Evolutionary conservation across 2,329 filamentous ascomycete species (phyloP), one percentile per base, ranked within the genome.

Genomic region (Calonectria leucothoes): DNA sequence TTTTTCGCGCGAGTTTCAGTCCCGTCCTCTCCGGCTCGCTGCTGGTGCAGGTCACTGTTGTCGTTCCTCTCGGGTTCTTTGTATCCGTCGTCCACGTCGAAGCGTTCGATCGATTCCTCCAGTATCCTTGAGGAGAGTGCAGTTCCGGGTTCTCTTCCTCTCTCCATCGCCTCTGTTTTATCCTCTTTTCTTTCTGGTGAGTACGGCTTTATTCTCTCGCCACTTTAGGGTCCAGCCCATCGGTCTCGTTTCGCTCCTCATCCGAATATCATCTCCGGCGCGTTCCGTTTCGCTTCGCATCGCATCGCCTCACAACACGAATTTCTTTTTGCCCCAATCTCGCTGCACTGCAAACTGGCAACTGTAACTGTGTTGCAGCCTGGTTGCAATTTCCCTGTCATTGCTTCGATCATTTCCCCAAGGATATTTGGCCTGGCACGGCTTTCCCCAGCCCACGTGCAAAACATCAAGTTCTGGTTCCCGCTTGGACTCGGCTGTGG

Each of bases 1-100:
- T 79, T 79, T 79, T 78, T 82, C 80, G 79, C 81, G 81, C 80
- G 80, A 84, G 81, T 75, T 55, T 70, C 63, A 75, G 71, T 73
- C 76, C 75, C 74, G 75, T 79, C 81, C 82, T 81, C 76, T 79
- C 27, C 77, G 79, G 79, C 76, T 75, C 74, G 74, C 76, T 64
- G 77, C 78, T 80, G 78, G 74, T 75, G 71, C 75, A 81, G 80
- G 76, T 74, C 67, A 68, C 78, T 81, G 55, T 59, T 59, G 72
- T 72, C 66, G 70, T 74, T 74, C 61, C 63, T 71, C 57, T 70
- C 70, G 64, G 61, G 72, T 77, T 74, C 69, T 69, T 69, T 70
- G 51, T 51, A 69, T 65, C 61, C 37, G 64, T 66, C 74, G 67
- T 68, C 45, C 31, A 70, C 57, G 52, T 64, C 70, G 37, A 65